Base-by-base conservation (phyloP, 108 stramenopile genomes). In the Aurantiochytrium sp. region DNA sequence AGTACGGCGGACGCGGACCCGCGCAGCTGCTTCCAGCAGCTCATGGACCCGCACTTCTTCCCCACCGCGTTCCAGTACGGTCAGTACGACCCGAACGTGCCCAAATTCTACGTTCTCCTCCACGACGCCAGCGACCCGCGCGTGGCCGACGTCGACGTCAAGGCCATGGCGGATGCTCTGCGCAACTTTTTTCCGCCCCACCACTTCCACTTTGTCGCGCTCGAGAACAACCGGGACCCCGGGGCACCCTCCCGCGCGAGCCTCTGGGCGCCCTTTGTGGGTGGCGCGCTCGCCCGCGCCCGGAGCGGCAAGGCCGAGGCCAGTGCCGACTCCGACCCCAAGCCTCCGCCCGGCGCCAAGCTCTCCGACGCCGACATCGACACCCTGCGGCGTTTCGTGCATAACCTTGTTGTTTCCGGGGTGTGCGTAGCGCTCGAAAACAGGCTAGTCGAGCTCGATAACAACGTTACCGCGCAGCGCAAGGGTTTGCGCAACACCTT, bases 401-500 rank as follows among this genome's bases (percentile, higher is more conserved):
- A 48, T 12, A 27, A 24, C 21, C 73, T 81, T 24, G 24, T 81
- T 5, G 39, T 81, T 24, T 22, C 39, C 6, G 73, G 73, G 12
- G 45, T 81, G 21, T 12, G 50, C n/a, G 6, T 24, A 12, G 12
- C 73, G n/a, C 10, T 81, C 6, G 73, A 81, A 24, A 12, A 6
- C 21, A 81, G 32, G 45, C 12, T 81, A 6, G 12, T 42, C 6
- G 73, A 41, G 39, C 45, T 81, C 1, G 73, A 81, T 42, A 12
- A 6, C 39, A 12, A n/a, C 19, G 73, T 81, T 6, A 81, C 73
- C 24, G 73, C 39, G 45, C 39, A 81, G 73, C 39, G 73, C 39
- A 81, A 81, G 3, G 73, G 73, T 12, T 24, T 81, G 12, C 39
- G 73, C n/a, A 81, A 81, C 45, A 81, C 39, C n/a, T 48, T 81